Base-by-base conservation (phyloP, 75 land plant genomes). In the Picea glauca region DNA sequence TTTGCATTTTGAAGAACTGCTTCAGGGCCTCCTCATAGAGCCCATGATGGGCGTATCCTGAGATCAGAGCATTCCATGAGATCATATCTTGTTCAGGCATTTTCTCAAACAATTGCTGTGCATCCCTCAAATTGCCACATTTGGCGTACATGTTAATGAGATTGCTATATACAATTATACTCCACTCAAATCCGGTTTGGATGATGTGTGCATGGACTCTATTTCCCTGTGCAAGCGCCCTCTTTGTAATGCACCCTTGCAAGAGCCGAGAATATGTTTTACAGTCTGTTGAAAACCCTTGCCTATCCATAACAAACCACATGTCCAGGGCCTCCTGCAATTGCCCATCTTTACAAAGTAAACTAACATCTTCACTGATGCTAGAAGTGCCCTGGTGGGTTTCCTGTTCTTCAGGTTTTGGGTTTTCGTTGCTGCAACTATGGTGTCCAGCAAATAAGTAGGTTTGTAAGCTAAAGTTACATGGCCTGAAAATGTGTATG, bases 11-110 rank as follows among this genome's bases (percentile, higher is more conserved):
- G 57, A 59, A n/a, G 62, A 77, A 80, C 13, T 9, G 20, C 8
- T 80, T 38, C 62, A 77, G 58, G 15, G 38, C 77, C 40, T 75
- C 56, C 57, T 59, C 17, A 18, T 40, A 13, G 64, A 32, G 59
- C 5, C 70, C 82, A 62, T 77, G 66, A 8, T 63, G 82, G 6
- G 50, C 60, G 13, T 59, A 80, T 3, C 65, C 80, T 20, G 58
- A 30, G 15, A 80, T 60, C 56, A 80, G 58, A 2, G 62, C 43
- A 60, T 58, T 80, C 82, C 82, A 80, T 12, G 82, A 80, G 18
- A 80, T 79, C 32, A 76, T 23, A 43, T 80, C 82, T 46, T 14
- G 26, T 1, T 60, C 80, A n/a, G 38, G 67, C 21, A 80, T 57
- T 61, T 26, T 76, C 30, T 57, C 65, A 77, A 80, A 80, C 32